These are phyloP conservation scores for Pythium aphanidermatum DNA, from an alignment of 352 stramenopile genomes.

Conservation along the genomic window DNA sequence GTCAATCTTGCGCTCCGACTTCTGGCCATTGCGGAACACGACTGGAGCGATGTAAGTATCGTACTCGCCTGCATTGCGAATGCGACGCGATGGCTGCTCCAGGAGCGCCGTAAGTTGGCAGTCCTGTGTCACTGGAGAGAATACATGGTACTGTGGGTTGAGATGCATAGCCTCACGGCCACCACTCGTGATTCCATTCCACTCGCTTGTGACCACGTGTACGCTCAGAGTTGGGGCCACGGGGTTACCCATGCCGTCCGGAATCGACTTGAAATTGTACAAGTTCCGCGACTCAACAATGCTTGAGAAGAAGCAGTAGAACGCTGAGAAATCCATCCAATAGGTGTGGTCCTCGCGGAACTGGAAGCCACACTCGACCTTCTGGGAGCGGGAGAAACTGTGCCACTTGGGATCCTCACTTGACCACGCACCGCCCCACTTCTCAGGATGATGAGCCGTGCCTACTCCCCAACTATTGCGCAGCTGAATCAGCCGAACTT, in stretches of 20 bases:
- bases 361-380: constrained; percentile 70
- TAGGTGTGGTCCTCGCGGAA: constrained; percentile 75
- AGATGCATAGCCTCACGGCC: constrained; percentile 77
- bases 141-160: constrained; percentile 82
- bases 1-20: constrained; percentile 72
- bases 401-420: constrained; percentile 68
- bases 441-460: constrained; percentile 48
- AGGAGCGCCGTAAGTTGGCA: constrained; percentile 55
- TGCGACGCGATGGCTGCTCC: constrained; percentile 67
- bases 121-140: constrained; percentile 44
- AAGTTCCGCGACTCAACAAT: constrained; percentile 76
- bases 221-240: constrained; percentile 52
- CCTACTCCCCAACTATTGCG: constrained; percentile 80
- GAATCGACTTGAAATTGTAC: constrained; percentile 73
- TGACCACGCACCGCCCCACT: constrained; percentile 68
- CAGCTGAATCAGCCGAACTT: constrained; percentile 58
- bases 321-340: constrained; percentile 79
- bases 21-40: constrained; percentile 67
- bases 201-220: constrained; percentile 69
- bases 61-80: constrained; percentile 76
- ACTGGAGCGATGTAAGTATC: constrained; percentile 68
- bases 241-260: constrained; percentile 55
- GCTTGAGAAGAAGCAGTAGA: constrained; percentile 73
- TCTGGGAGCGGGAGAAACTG: constrained; percentile 60
- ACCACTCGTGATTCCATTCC: constrained; percentile 75